Percentiles rank a stretch among this genome's conserved stretches.
phyloP scores from a whole-genome alignment of 495 filamentous ascomycete species.

The Podospora appendiculata region DNA sequence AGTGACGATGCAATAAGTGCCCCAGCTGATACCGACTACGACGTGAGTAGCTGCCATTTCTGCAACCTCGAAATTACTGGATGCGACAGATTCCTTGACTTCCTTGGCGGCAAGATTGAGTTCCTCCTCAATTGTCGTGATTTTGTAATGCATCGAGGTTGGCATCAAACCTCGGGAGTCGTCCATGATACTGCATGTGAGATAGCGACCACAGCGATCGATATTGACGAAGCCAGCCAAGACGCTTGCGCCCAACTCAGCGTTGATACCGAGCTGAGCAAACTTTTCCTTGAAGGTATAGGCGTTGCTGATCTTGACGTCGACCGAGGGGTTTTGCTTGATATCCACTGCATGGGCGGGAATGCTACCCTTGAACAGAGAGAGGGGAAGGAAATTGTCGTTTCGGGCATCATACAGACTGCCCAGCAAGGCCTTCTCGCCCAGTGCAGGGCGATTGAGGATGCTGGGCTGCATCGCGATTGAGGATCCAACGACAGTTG shows the following conservation, averaged over 20 bases:
- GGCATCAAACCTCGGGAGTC: not conserved
- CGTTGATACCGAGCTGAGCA: not conserved
- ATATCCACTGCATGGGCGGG: not conserved
- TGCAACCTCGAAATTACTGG: too few relatives aligned
- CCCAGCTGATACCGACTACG: too few relatives aligned
- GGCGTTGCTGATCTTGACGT: not conserved
- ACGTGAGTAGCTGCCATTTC: too few relatives aligned
- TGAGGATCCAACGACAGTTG: too few relatives aligned
- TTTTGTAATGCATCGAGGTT: not conserved
- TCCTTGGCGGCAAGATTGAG: too few relatives aligned
- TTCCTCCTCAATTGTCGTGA: too few relatives aligned
- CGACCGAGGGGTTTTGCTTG: not conserved
- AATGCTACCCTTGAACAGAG: not conserved
- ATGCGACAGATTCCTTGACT: too few relatives aligned
- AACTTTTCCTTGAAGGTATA: constrained; percentile 1
- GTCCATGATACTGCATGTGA: not conserved
- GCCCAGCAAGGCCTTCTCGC: not conserved
- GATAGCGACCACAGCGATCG: not conserved
- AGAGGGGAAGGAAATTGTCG: not conserved
- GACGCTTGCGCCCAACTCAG: constrained; percentile 2
- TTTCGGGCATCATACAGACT: constrained; percentile 1
- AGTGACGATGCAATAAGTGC: too few relatives aligned
- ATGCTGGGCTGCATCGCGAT: too few relatives aligned
- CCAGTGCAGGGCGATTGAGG: constrained; percentile 1
- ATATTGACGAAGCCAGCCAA: not conserved